Percentiles rank a stretch among this genome's conserved stretches.
These are phyloP conservation scores for Cordyceps militaris DNA, from an alignment of 2,329 filamentous ascomycete species.

Conservation along the genomic window DNA sequence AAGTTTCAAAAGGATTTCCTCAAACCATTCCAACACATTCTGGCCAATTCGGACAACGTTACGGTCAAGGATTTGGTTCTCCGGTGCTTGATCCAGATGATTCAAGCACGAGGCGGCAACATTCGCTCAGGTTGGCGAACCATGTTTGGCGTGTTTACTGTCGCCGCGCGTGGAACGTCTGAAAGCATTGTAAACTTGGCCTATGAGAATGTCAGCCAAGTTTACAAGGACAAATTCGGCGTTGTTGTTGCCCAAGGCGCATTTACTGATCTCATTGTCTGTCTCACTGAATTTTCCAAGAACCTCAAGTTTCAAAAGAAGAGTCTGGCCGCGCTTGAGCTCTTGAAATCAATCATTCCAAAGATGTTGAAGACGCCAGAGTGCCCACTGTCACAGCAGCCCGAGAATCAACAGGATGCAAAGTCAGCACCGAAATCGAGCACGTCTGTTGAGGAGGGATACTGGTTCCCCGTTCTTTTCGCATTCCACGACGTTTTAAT, in stretches of 20 bases:
- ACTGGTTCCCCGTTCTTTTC: slow-evolving; percentile 97
- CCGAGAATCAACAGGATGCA: slow-evolving; percentile 28
- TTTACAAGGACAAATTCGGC: slow-evolving; percentile 92
- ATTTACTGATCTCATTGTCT: slow-evolving; percentile 93
- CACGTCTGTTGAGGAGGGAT: slow-evolving; percentile 91
- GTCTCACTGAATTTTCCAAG: slow-evolving; percentile 96
- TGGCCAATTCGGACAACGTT: slow-evolving; percentile 84
- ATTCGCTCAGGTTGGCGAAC: slow-evolving; percentile 98
- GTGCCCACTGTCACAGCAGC: slow-evolving; percentile 73
- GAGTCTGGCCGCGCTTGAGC: slow-evolving; percentile 90
- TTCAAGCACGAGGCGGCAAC: slow-evolving; percentile 91
- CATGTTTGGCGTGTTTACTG: slow-evolving; percentile 98
- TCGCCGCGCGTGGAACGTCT: slow-evolving; percentile 86
- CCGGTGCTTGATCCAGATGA: slow-evolving; percentile 97
- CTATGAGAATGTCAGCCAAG: slow-evolving; percentile 91
- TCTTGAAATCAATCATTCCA: slow-evolving; percentile 85
- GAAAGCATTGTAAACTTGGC: slow-evolving; percentile 95
- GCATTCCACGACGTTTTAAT: slow-evolving; percentile 98
- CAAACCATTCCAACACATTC: slow-evolving; percentile 96
- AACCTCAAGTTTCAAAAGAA: slow-evolving; percentile 99
- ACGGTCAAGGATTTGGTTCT: slow-evolving; percentile 97
- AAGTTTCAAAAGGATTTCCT: slow-evolving; percentile 99
- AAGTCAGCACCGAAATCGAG: slow-evolving; percentile 51
- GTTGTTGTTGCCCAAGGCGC: slow-evolving; percentile 94
- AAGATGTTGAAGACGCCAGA: slow-evolving; percentile 95